Base-by-base conservation (phyloP, 1,284 basidiomycete genomes). In the Porogramme epimiltina region DNA sequence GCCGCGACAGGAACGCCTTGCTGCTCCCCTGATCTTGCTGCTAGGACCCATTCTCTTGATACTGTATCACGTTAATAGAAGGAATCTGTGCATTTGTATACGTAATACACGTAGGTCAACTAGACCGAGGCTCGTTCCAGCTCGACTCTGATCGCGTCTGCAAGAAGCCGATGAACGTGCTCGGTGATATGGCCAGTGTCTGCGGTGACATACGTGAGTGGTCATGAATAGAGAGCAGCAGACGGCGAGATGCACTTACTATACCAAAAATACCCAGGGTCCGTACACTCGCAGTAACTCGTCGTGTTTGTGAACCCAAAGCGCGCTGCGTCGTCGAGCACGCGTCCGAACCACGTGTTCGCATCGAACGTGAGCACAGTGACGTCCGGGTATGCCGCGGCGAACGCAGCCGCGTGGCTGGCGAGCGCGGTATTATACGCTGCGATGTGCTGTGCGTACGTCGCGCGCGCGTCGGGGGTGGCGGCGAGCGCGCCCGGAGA, bases 201-300 rank as follows among this genome's bases (percentile, higher is more conserved):
- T 77, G 42, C 22, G n/a, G n/a, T n/a, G 19, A 15, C 25, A 0
- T 25, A 26, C 6, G 18, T 10, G 23, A n/a, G 15, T 25, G 23
- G 13, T n/a, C 15, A 16, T 4, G 13, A 1, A 0, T 24, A 8
- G 26, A 25, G 23, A 18, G 16, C 13, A 18, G 16, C 40, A 16
- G 31, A 9, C 16, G 2, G 23, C n/a, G n/a, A n/a, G n/a, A n/a
- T n/a, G n/a, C 6, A 76, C 78, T 62, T 56, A 80, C 78, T 75
- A 63, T 72, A 80, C 80, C 79, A 83, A 65, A 82, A 82, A 63
- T 70, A 83, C 5, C 70, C 70, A 19, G 64, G 57, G 56, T 79
- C 70, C n/a, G 65, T 61, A 62, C 80, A 81, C 46, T 75, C 72
- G 62, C 80, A 81, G 61, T 75, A n/a, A n/a, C n/a, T n/a, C n/a